These are phyloP conservation scores for Xylaria digitata DNA, from an alignment of 2,329 filamentous ascomycete species.

Conservation along the genomic window DNA sequence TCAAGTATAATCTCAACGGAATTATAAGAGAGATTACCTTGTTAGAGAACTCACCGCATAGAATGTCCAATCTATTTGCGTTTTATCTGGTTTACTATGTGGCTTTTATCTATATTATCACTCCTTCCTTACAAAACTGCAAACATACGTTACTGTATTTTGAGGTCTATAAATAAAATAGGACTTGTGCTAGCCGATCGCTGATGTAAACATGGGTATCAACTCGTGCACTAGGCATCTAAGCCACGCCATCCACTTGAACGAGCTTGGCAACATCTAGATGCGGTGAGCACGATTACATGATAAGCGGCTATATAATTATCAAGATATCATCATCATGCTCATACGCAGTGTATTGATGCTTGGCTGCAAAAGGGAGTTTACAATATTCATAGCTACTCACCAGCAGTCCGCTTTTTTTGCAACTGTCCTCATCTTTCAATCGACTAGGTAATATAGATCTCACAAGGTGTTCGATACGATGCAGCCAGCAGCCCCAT, in stretches of 20 bases:
- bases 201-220: background rate
- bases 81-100: too few relatives aligned
- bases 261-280: background rate
- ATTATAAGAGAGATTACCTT: too few relatives aligned
- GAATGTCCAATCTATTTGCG: too few relatives aligned
- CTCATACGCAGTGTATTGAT: background rate
- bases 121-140: too few relatives aligned
- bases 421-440: too few relatives aligned
- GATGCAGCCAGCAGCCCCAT: slow-evolving; percentile 1
- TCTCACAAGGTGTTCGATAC: background rate
- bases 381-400: background rate
- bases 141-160: too few relatives aligned
- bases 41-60: too few relatives aligned
- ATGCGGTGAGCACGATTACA: too few relatives aligned
- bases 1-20: too few relatives aligned
- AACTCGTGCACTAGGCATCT: background rate
- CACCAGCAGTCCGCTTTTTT: too few relatives aligned
- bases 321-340: background rate
- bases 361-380: background rate
- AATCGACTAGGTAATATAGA: background rate
- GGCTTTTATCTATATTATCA: too few relatives aligned
- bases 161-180: background rate
- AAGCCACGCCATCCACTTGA: slow-evolving; percentile 10
- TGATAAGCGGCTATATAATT: background rate
- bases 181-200: background rate